Percentiles rank a stretch among this genome's conserved stretches.
Evolutionary conservation across 2,329 filamentous ascomycete species (phyloP).

Genomic region (Colletotrichum godetiae): DNA sequence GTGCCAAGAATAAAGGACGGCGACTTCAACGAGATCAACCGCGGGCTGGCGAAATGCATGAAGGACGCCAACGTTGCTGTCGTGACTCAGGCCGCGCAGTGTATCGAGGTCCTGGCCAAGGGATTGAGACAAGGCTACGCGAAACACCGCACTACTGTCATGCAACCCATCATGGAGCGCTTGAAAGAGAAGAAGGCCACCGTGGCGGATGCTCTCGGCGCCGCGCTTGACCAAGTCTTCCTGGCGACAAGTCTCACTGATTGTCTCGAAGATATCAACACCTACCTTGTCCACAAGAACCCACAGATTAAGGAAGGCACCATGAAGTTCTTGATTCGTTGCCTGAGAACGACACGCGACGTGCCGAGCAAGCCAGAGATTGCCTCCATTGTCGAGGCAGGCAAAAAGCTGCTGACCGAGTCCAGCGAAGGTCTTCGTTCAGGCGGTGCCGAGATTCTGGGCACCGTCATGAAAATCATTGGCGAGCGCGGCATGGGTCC

Average conservation of each 20-base stretch:
- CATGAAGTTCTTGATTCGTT: conserved; percentile 91
- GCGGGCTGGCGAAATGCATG: conserved; percentile 93
- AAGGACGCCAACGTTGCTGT: conserved; percentile 98
- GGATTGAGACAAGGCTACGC: conserved; percentile 82
- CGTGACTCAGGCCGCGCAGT: conserved; percentile 92
- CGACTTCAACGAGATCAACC: conserved; percentile 85
- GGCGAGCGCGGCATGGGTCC: conserved; percentile 96
- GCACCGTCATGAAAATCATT: conserved; percentile 98
- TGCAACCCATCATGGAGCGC: conserved; percentile 92
- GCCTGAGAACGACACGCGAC: conserved; percentile 82
- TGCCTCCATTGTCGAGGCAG: conserved; percentile 84
- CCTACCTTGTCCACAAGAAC: conserved; percentile 93
- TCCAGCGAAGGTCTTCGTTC: conserved; percentile 87
- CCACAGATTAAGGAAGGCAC: conserved; percentile 97
- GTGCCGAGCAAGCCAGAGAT: conserved; percentile 89
- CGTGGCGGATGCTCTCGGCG: conserved; percentile 88
- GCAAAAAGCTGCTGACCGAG: conserved; percentile 90
- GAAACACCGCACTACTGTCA: conserved; percentile 83
- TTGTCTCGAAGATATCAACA: conserved; percentile 88
- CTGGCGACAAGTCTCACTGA: conserved; percentile 79
- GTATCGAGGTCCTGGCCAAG: conserved; percentile 88
- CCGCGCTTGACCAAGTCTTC: conserved; percentile 80
- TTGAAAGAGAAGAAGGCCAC: conserved; percentile 96
- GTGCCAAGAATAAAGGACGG: conserved; percentile 93
- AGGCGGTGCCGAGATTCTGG: conserved; percentile 90